Evolutionary conservation across 805 yeast species (phyloP).

Genomic region (Candida ponderosae): DNA sequence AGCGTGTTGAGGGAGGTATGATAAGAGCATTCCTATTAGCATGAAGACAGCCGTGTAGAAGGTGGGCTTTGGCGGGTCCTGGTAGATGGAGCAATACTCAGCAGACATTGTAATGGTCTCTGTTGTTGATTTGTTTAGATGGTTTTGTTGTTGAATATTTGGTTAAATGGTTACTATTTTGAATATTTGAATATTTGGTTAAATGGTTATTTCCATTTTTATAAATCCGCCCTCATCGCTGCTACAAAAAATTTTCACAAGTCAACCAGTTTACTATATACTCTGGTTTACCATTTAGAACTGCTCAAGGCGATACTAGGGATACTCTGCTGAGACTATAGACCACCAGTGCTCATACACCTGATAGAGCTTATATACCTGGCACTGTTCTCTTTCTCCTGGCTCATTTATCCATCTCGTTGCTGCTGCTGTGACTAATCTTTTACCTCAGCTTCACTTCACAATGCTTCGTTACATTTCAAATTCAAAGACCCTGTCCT

Average conservation of each 20-base stretch:
- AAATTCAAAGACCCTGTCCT: background rate
- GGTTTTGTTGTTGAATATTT: too few species aligned
- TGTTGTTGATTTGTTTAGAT: background rate
- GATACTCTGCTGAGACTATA: too few species aligned
- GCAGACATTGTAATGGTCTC: background rate
- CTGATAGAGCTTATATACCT: too few species aligned
- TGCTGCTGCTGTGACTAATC: background rate
- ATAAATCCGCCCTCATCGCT: background rate
- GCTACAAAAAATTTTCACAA: background rate
- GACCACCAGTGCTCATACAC: too few species aligned
- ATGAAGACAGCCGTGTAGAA: slow-evolving; percentile 43
- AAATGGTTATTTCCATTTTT: background rate
- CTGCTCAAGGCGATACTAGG: too few species aligned
- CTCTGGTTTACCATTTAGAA: too few species aligned
- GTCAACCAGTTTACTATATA: slow-evolving; percentile 3
- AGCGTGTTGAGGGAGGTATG: slow-evolving; percentile 71
- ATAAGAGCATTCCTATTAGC: slow-evolving; percentile 58
- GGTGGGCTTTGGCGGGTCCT: slow-evolving; percentile 40
- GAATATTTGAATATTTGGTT: background rate
- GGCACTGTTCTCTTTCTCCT: too few species aligned
- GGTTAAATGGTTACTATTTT: too few species aligned
- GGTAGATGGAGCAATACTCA: slow-evolving; percentile 11
- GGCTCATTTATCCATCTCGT: too few species aligned
- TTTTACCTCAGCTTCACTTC: too few species aligned
- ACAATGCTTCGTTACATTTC: slow-evolving; percentile 1